Conservation (phyloP, 2,329 filamentous ascomycete species). For the Sporothrix curviconia region DNA sequence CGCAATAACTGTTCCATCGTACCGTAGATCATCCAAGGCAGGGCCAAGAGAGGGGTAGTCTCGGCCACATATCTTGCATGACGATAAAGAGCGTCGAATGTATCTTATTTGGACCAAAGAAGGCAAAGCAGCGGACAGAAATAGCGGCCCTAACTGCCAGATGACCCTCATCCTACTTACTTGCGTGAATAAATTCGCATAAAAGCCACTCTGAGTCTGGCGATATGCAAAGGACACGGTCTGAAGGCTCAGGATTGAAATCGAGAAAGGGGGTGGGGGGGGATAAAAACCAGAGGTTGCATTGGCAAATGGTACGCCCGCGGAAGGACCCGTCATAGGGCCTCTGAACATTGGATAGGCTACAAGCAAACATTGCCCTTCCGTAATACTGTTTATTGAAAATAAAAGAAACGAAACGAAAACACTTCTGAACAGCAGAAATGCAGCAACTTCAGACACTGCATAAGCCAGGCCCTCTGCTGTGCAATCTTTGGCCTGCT, state of each 20-base stretch:
- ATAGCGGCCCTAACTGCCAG: too few relatives aligned
- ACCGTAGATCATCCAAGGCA: background rate
- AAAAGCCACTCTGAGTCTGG: too few relatives aligned
- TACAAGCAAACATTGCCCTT: too few relatives aligned
- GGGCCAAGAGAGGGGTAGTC: background rate
- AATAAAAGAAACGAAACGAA: too few relatives aligned
- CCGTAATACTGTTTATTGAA: too few relatives aligned
- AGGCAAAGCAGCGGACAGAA: too few relatives aligned
- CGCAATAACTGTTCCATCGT: background rate
- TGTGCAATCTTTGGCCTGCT: background rate
- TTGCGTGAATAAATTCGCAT: too few relatives aligned
- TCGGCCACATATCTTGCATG: too few relatives aligned
- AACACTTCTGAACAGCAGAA: background rate
- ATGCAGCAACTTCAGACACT: background rate
- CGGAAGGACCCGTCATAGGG: conserved; percentile 3
- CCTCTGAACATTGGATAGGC: background rate
- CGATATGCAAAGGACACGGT: background rate
- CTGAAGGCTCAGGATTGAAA: background rate
- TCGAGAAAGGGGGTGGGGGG: background rate
- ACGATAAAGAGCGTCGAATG: background rate
- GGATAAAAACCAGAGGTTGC: background rate
- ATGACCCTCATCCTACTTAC: too few relatives aligned
- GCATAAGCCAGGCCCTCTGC: background rate
- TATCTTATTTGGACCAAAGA: background rate
- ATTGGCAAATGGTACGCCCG: background rate